A percentile compares a stretch with the other conserved stretches of the same genome.
phyloP scores from a whole-genome alignment of 305 asterid species.

The Fraxinus nigra region DNA sequence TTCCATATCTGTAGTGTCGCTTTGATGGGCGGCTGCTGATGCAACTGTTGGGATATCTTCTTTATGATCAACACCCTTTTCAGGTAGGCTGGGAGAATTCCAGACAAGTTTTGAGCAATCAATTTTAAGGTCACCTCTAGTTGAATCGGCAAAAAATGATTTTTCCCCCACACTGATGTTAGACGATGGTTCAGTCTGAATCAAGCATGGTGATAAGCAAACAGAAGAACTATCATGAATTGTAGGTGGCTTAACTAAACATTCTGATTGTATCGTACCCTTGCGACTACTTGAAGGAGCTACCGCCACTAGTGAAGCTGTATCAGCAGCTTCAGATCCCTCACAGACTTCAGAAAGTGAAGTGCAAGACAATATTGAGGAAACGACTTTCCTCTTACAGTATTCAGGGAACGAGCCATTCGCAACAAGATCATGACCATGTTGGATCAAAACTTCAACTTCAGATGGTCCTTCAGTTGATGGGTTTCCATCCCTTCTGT shows the following conservation, averaged over 20 bases:
- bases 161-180: conserved; percentile 4
- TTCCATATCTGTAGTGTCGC: conserved; percentile 22
- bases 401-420: conserved; percentile 25
- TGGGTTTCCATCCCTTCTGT: conserved; percentile 24
- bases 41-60: conserved; percentile 30
- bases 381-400: conserved; percentile 42
- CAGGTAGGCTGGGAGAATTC: conserved; percentile 27
- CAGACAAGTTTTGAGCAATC: conserved; percentile 33
- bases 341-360: conserved; percentile 29
- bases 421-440: conserved; percentile 30
- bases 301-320: background rate
- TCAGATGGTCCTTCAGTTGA: conserved; percentile 28
- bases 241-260: background rate
- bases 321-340: conserved; percentile 12
- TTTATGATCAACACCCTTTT: conserved; percentile 32
- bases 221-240: background rate
- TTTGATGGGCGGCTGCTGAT: conserved; percentile 25
- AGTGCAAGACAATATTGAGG: conserved; percentile 33
- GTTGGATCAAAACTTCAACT: conserved; percentile 28
- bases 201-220: conserved; percentile 21
- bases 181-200: conserved; percentile 5
- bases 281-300: conserved; percentile 1
- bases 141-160: conserved; percentile 23
- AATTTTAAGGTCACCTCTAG: conserved; percentile 29
- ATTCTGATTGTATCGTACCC: background rate